Percentiles rank a stretch among this genome's conserved stretches.
Conservation (phyloP, 164 flowering plant species). For the Echeveria elegans region DNA sequence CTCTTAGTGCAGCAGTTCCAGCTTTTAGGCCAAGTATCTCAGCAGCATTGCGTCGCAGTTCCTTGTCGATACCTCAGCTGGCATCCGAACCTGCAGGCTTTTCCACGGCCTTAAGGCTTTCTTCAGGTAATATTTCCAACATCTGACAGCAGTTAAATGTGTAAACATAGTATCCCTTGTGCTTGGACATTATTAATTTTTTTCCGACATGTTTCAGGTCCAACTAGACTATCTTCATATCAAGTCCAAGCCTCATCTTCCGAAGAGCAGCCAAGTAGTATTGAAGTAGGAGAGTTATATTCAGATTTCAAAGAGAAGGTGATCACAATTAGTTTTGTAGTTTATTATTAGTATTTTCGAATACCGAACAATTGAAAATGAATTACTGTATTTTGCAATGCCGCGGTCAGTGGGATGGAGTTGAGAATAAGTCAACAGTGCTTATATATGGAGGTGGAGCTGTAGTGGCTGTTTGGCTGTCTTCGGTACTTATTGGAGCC, state of each 20-base stretch:
- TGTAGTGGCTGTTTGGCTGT: slow-evolving; percentile 82
- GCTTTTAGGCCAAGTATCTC: background rate
- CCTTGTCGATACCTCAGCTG: background rate
- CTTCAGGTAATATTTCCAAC: background rate
- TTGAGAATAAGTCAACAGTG: slow-evolving; percentile 87
- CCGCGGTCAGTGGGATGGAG: slow-evolving; percentile 77
- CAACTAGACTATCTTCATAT: background rate
- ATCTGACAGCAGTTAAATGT: background rate
- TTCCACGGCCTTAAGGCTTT: background rate
- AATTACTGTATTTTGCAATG: background rate
- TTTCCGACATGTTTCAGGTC: background rate
- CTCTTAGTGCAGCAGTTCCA: background rate
- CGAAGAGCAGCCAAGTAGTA: background rate
- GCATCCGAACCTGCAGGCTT: background rate
- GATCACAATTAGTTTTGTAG: no score
- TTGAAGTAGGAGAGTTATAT: slow-evolving; percentile 1
- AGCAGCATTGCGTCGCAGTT: background rate
- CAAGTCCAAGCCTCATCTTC: slow-evolving; percentile 3
- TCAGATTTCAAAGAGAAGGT: slow-evolving; percentile 5
- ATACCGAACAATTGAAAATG: background rate
- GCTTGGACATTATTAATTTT: background rate
- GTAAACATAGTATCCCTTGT: background rate
- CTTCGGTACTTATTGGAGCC: slow-evolving; percentile 75
- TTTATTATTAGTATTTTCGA: no score
- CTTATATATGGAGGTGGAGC: slow-evolving; percentile 91